Base-by-base conservation (phyloP, 805 yeast genomes). In the Cyberlindnera petersonii region DNA sequence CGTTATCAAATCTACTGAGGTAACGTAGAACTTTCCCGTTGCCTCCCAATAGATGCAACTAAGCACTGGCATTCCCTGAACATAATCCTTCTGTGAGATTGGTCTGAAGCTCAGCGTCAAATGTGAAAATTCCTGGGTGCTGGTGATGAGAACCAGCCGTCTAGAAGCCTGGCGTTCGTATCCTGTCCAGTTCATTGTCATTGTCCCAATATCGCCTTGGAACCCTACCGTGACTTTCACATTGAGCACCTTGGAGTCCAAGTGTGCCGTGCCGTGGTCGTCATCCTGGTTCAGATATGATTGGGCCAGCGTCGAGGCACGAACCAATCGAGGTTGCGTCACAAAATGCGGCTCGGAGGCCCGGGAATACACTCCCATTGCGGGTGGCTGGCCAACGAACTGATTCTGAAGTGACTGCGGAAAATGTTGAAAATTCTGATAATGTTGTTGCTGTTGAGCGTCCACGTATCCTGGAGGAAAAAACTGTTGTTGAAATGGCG, bases 1-100 rank as follows among this genome's bases (percentile, higher is more conserved):
- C 16, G 67, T 55, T 14, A 81, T 75, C 29, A 80, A 66, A 54
- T 81, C 87, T 15, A 80, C 86, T 2, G 82, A 74, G 1, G 87
- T 81, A 22, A 79, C 77, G 39, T 68, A 76, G 53, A 65, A 69
- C 43, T 68, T 60, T n/a, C 60, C 55, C 14, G 65, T 60, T 33
- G 71, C 75, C 28, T 62, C 59, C 79, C 83, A 77, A 53, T 65
- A 68, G 23, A 80, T 77, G 53, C 87, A 81, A 15, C 78, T 70
- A 15, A 79, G 67, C 14, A 75, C 72, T 7, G 75, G 69, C 35
- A 63, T 63, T 5, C 66, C 64, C 1, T 61, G 52, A 29, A 59
- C 38, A 52, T 69, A 65, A 33, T 71, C 55, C 46, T 62, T 52
- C 22, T 59, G 58, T 29, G 58, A 34, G 29, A 65, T 62, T 3